Conservation (phyloP, 2,329 filamentous ascomycete species). For the Scorias spongiosa region DNA sequence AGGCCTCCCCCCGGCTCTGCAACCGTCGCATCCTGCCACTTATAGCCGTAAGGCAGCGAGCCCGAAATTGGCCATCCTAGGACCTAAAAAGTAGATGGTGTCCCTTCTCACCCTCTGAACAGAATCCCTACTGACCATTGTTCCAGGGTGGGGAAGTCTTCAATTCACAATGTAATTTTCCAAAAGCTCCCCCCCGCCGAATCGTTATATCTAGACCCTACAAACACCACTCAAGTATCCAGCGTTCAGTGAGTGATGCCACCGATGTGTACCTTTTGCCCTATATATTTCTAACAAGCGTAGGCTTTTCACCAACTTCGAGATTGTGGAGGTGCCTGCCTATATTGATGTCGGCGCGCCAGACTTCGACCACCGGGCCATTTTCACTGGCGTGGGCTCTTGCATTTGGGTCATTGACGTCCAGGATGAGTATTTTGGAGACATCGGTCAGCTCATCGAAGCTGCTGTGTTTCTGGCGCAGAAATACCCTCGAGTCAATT, state of each 20-base stretch:
- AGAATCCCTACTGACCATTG: conserved; percentile 2
- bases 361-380: conserved; percentile 77
- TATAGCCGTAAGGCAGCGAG: conserved; percentile 1
- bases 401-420: conserved; percentile 98
- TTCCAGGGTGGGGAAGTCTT: conserved; percentile 85
- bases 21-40: conserved; percentile 2
- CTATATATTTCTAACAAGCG: neutral
- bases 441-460: conserved; percentile 69
- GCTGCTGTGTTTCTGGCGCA: conserved; percentile 83
- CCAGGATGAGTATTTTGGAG: conserved; percentile 92
- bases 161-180: conserved; percentile 97
- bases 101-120: conserved; percentile 6
- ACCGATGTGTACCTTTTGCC: neutral
- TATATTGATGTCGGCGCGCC: conserved; percentile 87
- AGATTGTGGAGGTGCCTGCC: conserved; percentile 94
- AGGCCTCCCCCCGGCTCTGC: neutral
- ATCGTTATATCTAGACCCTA: conserved; percentile 90
- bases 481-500: conserved; percentile 82
- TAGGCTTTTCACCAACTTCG: conserved; percentile 20
- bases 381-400: conserved; percentile 87
- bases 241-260: conserved; percentile 63
- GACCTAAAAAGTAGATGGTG: conserved; percentile 62
- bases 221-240: conserved; percentile 84
- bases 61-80: conserved; percentile 83
- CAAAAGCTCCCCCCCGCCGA: conserved; percentile 94